These are phyloP conservation scores for Anastatica hierochuntica DNA, from an alignment of 345 rosid species.

Conservation along the genomic window DNA sequence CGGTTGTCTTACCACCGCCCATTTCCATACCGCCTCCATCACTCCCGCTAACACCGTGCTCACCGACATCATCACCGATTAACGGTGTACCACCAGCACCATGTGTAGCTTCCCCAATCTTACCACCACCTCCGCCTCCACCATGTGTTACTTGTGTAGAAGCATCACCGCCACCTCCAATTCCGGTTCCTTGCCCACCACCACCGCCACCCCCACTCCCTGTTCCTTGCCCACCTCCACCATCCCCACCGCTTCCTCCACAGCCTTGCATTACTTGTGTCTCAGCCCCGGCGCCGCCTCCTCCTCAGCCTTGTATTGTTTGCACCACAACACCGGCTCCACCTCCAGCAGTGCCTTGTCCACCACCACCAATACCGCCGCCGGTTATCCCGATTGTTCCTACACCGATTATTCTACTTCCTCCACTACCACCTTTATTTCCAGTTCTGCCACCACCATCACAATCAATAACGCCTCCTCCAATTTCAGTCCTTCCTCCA, in stretches of 20 bases:
- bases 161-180: slow-evolving; percentile 10
- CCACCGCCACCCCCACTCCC: neutral
- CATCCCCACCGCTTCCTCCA: neutral
- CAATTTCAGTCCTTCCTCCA: slow-evolving; percentile 10
- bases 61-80: slow-evolving; percentile 11
- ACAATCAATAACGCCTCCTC: slow-evolving; percentile 9
- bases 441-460: slow-evolving; percentile 14
- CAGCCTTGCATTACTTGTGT: neutral
- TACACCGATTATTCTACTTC: neutral
- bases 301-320: neutral
- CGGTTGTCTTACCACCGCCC: slow-evolving; percentile 7
- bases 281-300: neutral
- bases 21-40: too few relatives aligned
- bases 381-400: too few relatives aligned
- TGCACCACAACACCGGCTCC: too few relatives aligned
- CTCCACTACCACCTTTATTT: slow-evolving; percentile 7
- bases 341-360: too few relatives aligned
- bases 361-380: too few relatives aligned
- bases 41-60: neutral
- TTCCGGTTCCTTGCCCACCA: neutral
- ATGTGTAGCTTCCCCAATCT: too few relatives aligned
- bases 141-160: slow-evolving; percentile 5
- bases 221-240: slow-evolving; percentile 12
- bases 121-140: slow-evolving; percentile 4
- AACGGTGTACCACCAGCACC: slow-evolving; percentile 9